Base-by-base conservation (phyloP, 139 green algal genomes). In the Nannochloris sp. region DNA sequence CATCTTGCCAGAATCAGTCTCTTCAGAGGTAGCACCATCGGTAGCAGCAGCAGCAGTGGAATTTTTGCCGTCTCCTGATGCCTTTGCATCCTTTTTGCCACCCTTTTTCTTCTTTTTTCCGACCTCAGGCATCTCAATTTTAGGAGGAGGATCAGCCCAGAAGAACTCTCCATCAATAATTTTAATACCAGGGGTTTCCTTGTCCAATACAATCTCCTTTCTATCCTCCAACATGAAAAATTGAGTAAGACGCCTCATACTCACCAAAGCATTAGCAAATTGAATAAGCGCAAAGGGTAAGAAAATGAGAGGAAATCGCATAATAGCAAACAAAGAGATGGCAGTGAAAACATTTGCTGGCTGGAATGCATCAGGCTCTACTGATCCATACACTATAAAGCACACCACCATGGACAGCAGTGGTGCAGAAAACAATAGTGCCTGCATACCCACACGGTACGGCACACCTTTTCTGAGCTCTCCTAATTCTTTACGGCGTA, bases 241-340 rank as follows among this genome's bases (percentile, higher is more conserved):
- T 4, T 56, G 32, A 15, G 39, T 64, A 19, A 86, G 64, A 48
- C 80, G 77, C 23, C 73, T 68, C 64, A 84, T 75, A 38, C 70
- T 80, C 34, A 82, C 74, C 14, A 80, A 54, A 13, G 76, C 76
- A 68, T 86, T 86, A 46, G 71, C 65, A 53, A 85, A 29, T 59
- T 85, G 71, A 60, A 84, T 39, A 29, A 81, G 67, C 12, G 75
- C 72, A 62, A 95, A 89, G 37, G 92, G 92, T 39, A 98, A 76
- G 66, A 95, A 90, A 37, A 87, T 76, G 64, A 98, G 78, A 5
- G 92, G 92, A 65, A 97, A 90, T 56, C 92, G 87, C 79, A 98
- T 85, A 62, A 97, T 80, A 33, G 82, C 83, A 67, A 98, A 98
- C 23, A 95, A 80, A 30, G 90, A 68, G 42, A 98, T 86, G 1